Percentiles rank a stretch among this genome's conserved stretches.
phyloP scores from a whole-genome alignment of 352 stramenopile genomes.

The Phytopythium mirpurense region DNA sequence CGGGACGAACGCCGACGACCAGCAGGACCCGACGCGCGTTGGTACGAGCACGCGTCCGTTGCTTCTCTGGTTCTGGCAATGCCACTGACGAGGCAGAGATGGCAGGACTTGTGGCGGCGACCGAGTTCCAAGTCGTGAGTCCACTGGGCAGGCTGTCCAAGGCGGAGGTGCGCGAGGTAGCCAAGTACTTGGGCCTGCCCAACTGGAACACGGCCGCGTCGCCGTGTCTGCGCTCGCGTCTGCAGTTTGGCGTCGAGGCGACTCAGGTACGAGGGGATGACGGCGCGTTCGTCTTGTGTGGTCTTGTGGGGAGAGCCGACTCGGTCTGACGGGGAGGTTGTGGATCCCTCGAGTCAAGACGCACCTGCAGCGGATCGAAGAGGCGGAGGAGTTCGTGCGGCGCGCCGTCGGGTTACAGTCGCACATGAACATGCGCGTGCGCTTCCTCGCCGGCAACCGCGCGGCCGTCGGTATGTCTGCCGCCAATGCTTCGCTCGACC shows the following conservation, averaged over 20 bases:
- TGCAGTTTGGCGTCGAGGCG: slow-evolving; percentile 93
- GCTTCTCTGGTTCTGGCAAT: background rate
- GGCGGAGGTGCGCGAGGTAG: slow-evolving; percentile 78
- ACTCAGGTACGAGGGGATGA: slow-evolving; percentile 75
- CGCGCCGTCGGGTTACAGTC: slow-evolving; percentile 29
- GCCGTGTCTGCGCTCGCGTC: slow-evolving; percentile 92
- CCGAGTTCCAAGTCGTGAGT: slow-evolving; percentile 91
- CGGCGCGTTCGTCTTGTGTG: slow-evolving; percentile 7
- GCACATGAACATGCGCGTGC: slow-evolving; percentile 66
- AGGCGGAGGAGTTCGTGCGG: slow-evolving; percentile 62
- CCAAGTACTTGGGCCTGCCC: slow-evolving; percentile 88
- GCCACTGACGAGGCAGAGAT: background rate
- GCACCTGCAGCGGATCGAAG: slow-evolving; percentile 66
- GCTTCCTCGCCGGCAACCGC: slow-evolving; percentile 66
- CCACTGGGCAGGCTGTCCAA: slow-evolving; percentile 90
- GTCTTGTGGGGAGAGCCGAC: no score
- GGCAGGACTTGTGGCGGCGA: slow-evolving; percentile 88
- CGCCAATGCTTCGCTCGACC: background rate
- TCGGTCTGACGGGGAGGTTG: no score
- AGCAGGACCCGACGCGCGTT: slow-evolving; percentile 88
- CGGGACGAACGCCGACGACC: slow-evolving; percentile 96
- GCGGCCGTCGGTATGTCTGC: slow-evolving; percentile 51
- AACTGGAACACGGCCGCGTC: slow-evolving; percentile 96
- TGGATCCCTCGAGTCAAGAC: slow-evolving; percentile 22
- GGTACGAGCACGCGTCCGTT: slow-evolving; percentile 16